Evolutionary conservation across 179 eudicot species (phyloP).

Genomic region (Carnegiea gigantea): DNA sequence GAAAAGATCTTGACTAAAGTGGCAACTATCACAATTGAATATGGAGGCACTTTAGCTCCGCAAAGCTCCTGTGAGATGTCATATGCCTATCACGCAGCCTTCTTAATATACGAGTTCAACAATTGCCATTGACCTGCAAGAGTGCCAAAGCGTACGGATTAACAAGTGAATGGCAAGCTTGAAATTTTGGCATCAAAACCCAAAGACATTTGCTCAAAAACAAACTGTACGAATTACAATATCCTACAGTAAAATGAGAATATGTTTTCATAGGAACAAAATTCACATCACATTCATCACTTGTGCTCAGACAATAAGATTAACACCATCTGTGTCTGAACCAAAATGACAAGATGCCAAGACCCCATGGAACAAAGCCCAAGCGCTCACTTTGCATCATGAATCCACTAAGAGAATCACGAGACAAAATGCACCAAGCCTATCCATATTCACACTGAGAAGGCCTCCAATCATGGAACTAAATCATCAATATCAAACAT

Average conservation of each 20-base stretch:
- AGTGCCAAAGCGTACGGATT: background rate
- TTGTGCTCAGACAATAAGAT: background rate
- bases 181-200: background rate
- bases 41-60: background rate
- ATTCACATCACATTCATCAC: background rate
- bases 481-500: too few relatives aligned
- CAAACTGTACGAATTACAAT: background rate
- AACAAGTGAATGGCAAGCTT: background rate
- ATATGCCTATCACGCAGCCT: background rate
- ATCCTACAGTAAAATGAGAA: background rate
- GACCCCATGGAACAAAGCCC: background rate
- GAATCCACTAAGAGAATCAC: background rate
- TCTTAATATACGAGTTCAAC: background rate
- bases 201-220: background rate
- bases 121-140: background rate
- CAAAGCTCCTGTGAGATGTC: background rate
- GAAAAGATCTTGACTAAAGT: background rate
- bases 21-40: background rate
- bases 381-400: background rate
- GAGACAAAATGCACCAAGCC: background rate
- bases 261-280: background rate
- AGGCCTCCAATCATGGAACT: background rate
- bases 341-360: background rate
- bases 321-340: background rate
- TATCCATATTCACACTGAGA: background rate